phyloP scores from a whole-genome alignment of 176 grass and related monocot species.

The Triticum aestivum region IWGSC_CS_RefSeq_v2.1 NC_057795.1:440030309-440030808 shows the following conservation, averaged over 20 bases:
- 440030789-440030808: slow-evolving; percentile 72
- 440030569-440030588: slow-evolving; percentile 63
- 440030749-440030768: not conserved
- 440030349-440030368: slow-evolving; percentile 71
- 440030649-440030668: slow-evolving; percentile 64
- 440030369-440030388: slow-evolving; percentile 81
- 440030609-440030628: slow-evolving; percentile 48
- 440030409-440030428: slow-evolving; percentile 58
- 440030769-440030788: slow-evolving; percentile 38
- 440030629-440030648: slow-evolving; percentile 43
- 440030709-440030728: too few species aligned
- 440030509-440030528: slow-evolving; percentile 59
- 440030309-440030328: slow-evolving; percentile 76
- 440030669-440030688: slow-evolving; percentile 49
- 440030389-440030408: slow-evolving; percentile 46
- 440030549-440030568: slow-evolving; percentile 61
- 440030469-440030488: slow-evolving; percentile 56
- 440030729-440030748: not conserved
- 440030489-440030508: slow-evolving; percentile 67
- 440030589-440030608: slow-evolving; percentile 80
- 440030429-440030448: slow-evolving; percentile 70
- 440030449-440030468: slow-evolving; percentile 58
- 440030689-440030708: too few species aligned
- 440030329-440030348: slow-evolving; percentile 73
- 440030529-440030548: slow-evolving; percentile 60